Base-by-base conservation (phyloP, 768 basidiomycete species). In the Lactarius akahatsu region DNA sequence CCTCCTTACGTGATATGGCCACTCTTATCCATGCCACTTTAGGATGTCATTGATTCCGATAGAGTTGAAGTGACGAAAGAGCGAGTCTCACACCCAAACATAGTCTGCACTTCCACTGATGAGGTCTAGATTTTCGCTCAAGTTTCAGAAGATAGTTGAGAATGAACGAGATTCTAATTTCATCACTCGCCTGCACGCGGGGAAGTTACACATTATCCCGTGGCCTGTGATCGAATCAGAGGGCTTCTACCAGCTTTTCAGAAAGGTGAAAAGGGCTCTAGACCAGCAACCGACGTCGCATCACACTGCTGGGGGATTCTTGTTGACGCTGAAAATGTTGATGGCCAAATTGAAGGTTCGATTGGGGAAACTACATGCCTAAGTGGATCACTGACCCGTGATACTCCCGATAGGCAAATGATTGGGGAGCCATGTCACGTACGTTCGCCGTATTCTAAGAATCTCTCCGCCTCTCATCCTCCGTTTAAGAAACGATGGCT, bases 31-130 rank as follows among this genome's bases (percentile, higher is more conserved):
- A 6, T 38, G 43, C 47, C 10, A 11, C 13, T 13, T 10, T 63
- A 87, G 86, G 86, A 88, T 58, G 86, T 87, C 16, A 81, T 86
- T 1, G 86, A 87, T 61, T 81, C 83, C 0, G 86, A 87, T 73
- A 83, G 81, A 72, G 74, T 70, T 1, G 86, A 87, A 60, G 86
- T 87, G 34, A 80, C 80, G 7, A 76, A 77, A 73, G 86, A 87
- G 86, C 85, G 63, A 57, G 84, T n/a, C 16, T 34, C 47, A 26
- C 23, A 40, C 10, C 16, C 5, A 0, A 4, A 7, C 11, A 13
- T 15, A 3, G 16, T 23, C 20, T 26, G 57, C 32, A 0, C 47
- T 13, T 52, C 41, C 59, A 34, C 40, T 45, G 26, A 34, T 26
- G 18, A 15, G 55, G 20, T 13, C 3, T 34, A 87, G 85, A 63